Evolutionary conservation across 768 basidiomycete genomes (phyloP).

Genomic region (Amanita fuliginea): DNA sequence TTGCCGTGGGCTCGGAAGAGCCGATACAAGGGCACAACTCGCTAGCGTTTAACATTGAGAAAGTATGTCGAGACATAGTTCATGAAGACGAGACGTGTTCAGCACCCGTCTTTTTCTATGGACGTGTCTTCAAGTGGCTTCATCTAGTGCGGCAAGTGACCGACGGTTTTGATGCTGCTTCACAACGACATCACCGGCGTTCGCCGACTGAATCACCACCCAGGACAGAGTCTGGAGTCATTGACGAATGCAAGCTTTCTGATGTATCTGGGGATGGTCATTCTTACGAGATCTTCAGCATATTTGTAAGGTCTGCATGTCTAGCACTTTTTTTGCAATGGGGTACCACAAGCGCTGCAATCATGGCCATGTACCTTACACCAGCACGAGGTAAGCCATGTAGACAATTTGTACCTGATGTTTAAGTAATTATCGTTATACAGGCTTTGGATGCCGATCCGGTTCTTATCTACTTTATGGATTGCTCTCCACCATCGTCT

Average conservation of each 20-base stretch:
- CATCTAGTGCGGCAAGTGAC: slow-evolving; percentile 9
- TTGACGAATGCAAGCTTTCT: neutral
- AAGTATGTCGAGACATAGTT: neutral
- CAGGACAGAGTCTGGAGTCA: neutral
- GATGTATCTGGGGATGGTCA: neutral
- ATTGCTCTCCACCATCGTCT: slow-evolving; percentile 12
- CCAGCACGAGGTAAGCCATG: slow-evolving; percentile 13
- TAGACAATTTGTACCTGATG: neutral
- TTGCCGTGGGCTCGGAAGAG: no score
- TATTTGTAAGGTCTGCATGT: slow-evolving; percentile 8
- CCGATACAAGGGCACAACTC: slow-evolving; percentile 9
- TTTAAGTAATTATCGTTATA: neutral
- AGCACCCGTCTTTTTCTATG: slow-evolving; percentile 14
- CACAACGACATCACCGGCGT: neutral
- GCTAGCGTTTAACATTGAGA: no score
- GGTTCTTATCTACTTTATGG: slow-evolving; percentile 12
- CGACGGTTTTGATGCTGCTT: slow-evolving; percentile 8
- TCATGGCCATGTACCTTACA: slow-evolving; percentile 12
- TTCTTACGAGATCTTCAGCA: slow-evolving; percentile 5
- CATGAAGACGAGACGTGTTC: slow-evolving; percentile 11
- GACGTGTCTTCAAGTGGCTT: slow-evolving; percentile 13
- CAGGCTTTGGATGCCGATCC: neutral
- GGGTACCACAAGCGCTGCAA: slow-evolving; percentile 16
- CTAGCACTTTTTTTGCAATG: slow-evolving; percentile 14
- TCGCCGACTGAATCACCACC: neutral